Percentiles rank a stretch among this genome's conserved stretches.
phyloP scores from a whole-genome alignment of 495 filamentous ascomycete species.

The Aspergillus mulundensis region DNA sequence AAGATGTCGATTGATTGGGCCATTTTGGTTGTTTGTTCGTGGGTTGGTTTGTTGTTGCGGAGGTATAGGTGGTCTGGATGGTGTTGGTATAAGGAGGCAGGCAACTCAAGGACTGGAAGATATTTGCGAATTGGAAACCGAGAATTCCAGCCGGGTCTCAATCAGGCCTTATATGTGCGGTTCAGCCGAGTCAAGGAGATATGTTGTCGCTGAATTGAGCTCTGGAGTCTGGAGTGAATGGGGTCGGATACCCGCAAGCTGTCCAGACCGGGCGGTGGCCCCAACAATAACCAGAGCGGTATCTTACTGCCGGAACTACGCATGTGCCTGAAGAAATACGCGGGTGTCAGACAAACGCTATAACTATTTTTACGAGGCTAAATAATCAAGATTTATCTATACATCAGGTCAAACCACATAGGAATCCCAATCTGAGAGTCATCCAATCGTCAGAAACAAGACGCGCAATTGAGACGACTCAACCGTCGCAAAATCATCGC shows the following conservation, averaged over 20 bases:
- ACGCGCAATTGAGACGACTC: not conserved
- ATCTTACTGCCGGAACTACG: slow-evolving; percentile 1
- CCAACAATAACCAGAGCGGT: not conserved
- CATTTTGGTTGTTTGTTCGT: slow-evolving; percentile 24
- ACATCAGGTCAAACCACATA: slow-evolving; percentile 8
- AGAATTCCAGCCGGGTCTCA: no score
- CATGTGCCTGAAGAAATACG: not conserved
- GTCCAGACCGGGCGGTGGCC: slow-evolving; percentile 14
- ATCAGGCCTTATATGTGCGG: not conserved
- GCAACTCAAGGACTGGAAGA: not conserved
- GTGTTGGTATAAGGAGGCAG: not conserved
- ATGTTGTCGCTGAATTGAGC: not conserved
- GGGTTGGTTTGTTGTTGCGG: slow-evolving; percentile 2
- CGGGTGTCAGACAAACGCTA: not conserved
- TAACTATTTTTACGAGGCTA: not conserved
- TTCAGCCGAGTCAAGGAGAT: not conserved
- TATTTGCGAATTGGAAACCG: no score
- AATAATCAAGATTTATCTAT: slow-evolving; percentile 6
- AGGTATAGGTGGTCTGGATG: not conserved
- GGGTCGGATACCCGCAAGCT: slow-evolving; percentile 13
- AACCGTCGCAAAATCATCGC: not conserved
- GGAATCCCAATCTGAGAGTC: slow-evolving; percentile 12
- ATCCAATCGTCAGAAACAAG: slow-evolving; percentile 2
- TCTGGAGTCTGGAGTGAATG: not conserved
- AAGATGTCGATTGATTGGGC: slow-evolving; percentile 60